phyloP scores from a whole-genome alignment of 257 asterid genomes.

The Misopates orontium region DNA sequence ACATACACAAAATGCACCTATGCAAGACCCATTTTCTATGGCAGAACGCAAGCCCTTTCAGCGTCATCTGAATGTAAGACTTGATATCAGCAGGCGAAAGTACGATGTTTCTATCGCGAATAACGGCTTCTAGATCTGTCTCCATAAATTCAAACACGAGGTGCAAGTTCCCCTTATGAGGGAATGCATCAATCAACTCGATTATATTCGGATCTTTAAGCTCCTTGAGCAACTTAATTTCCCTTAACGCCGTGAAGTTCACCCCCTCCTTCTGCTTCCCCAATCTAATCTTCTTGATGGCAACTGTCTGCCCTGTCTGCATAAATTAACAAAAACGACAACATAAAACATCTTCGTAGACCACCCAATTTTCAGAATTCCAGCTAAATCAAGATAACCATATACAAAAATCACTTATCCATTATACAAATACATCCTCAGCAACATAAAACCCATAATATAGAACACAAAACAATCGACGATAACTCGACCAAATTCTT shows the following conservation, averaged over 20 bases:
- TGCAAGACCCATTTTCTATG: constrained; percentile 96
- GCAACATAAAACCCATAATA: too few relatives aligned
- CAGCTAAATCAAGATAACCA: neutral
- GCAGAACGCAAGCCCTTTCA: constrained; percentile 89
- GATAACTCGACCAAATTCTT: too few relatives aligned
- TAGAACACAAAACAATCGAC: too few relatives aligned
- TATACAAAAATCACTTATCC: too few relatives aligned
- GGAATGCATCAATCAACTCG: constrained; percentile 87
- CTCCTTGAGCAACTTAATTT: constrained; percentile 93
- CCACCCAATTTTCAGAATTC: neutral
- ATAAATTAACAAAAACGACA: constrained; percentile 17
- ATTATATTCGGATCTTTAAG: constrained; percentile 84
- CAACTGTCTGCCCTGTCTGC: constrained; percentile 93
- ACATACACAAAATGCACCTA: constrained; percentile 51
- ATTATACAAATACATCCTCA: too few relatives aligned
- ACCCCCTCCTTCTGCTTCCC: constrained; percentile 99
- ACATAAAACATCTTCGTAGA: neutral
- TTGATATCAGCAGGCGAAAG: constrained; percentile 94
- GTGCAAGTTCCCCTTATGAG: constrained; percentile 92
- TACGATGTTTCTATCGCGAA: constrained; percentile 86
- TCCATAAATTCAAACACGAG: constrained; percentile 99
- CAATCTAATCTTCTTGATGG: constrained; percentile 90
- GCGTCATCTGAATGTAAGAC: constrained; percentile 92
- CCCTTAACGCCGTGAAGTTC: constrained; percentile 91
- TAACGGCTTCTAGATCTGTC: constrained; percentile 97